Percentiles rank a stretch among this genome's conserved stretches.
Evolutionary conservation across 768 basidiomycete genomes (phyloP).

Genomic region (Peribolospora kevripleyi): DNA sequence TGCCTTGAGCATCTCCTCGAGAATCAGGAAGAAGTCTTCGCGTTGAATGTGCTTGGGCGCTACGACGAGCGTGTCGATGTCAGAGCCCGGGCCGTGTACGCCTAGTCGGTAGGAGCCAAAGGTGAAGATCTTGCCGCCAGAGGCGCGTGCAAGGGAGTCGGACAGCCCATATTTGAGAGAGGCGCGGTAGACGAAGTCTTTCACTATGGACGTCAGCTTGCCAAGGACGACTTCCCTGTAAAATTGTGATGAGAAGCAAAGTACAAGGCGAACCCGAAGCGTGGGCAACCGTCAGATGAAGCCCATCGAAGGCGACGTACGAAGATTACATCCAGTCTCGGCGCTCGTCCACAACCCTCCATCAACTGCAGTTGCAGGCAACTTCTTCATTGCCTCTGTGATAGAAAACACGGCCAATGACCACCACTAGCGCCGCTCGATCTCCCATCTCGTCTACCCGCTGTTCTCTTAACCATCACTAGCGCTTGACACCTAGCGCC

Average conservation of each 20-base stretch:
- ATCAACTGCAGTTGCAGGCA: no score
- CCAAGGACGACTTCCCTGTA: constrained; percentile 76
- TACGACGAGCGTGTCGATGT: constrained; percentile 96
- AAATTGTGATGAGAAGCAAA: neutral
- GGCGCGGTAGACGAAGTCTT: constrained; percentile 70
- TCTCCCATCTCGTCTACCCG: no score
- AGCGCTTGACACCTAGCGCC: no score
- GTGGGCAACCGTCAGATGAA: neutral
- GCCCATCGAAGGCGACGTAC: neutral
- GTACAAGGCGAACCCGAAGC: neutral
- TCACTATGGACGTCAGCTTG: constrained; percentile 64
- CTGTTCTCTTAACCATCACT: no score
- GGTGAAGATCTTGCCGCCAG: constrained; percentile 91
- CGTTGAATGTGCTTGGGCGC: constrained; percentile 88
- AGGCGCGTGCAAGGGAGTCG: constrained; percentile 53
- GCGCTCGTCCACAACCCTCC: no score
- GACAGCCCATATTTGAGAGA: constrained; percentile 59
- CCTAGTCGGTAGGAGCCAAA: constrained; percentile 96
- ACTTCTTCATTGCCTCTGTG: no score
- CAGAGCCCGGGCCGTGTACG: constrained; percentile 80
- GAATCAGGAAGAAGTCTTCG: constrained; percentile 83
- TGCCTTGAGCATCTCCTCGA: constrained; percentile 66
- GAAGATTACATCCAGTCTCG: no score
- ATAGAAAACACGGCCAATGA: no score
- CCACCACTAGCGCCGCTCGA: no score